Evolutionary conservation across 1,139 yeast species (phyloP), one percentile per base, ranked within the genome.

Genomic region (Ogataea hybrid): DNA sequence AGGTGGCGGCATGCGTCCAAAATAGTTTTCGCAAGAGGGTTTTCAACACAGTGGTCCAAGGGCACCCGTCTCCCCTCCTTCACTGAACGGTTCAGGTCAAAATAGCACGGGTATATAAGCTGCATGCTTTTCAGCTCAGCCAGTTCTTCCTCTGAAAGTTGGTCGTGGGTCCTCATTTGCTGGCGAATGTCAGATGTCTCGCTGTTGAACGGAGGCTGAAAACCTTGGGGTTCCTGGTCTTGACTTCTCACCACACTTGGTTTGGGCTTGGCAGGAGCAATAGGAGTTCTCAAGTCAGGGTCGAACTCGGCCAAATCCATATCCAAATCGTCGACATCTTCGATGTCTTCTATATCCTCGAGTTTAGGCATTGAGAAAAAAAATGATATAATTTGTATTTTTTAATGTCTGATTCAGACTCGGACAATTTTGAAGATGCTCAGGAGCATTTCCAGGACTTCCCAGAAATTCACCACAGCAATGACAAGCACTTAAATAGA

Each of bases 291-390:
- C 48, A 83, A 66, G 34, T 69, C 65, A 14, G 96, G 90, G 64
- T 89, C 97, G 52, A 88, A 84, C 68, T 89, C 90, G 8, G 95
- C 94, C 31, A 90, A 73, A 64, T 89, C 96, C 85, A 87, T 84
- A 55, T 89, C 96, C 80, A 88, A 72, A 67, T 87, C 81, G 61
- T 89, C 97, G 66, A 90, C 83, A 57, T 87, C 95, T 47, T 86
- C 92, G 42, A 64, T 70, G 63, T 87, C 95, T 50, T 79, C 81
- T 52, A 89, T 80, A 59, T 88, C 96, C 65, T 89, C 97, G 47
- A 89, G 67, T 37, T 73, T 74, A 16, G 95, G 95, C 81, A 81
- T 82, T 42, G 12, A 5, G 14, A 29, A 39, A 28, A 30, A 34
- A 22, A 8, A 32, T n/a, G n/a, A 32, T 16, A 15, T 21, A 14